A percentile compares a stretch with the other conserved stretches of the same genome.
Conservation (phyloP, 257 asterid genomes). For the Solanum microdontum region DNA sequence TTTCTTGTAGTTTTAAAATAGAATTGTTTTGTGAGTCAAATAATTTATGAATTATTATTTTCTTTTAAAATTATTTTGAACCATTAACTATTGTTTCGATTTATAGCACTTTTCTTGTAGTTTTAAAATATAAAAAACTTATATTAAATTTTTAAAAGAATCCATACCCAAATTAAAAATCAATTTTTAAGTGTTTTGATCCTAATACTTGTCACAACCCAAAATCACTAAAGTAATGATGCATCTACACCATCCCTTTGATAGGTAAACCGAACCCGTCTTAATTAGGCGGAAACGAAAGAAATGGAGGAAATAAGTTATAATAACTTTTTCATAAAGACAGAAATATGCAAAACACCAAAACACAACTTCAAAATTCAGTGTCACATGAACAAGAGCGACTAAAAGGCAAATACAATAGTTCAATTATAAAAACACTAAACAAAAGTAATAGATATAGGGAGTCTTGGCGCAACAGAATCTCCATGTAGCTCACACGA, state of each 20-base stretch:
- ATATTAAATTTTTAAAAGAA: too few species aligned
- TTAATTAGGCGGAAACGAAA: too few species aligned
- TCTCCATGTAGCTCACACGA: not conserved
- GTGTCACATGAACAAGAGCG: not conserved
- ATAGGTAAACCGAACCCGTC: not conserved
- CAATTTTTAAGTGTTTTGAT: too few species aligned
- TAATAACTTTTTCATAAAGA: not conserved
- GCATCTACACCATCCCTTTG: not conserved
- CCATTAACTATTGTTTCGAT: not conserved
- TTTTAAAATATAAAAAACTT: not conserved
- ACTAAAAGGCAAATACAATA: not conserved
- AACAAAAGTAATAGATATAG: not conserved
- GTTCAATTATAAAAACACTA: not conserved
- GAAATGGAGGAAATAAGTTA: too few species aligned
- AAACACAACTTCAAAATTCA: too few species aligned
- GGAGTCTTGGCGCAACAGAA: not conserved
- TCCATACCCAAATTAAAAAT: not conserved
- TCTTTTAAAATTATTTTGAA: too few species aligned
- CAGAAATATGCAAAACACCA: not conserved
- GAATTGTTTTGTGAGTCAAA: not conserved
- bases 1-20: not conserved
- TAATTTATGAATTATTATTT: too few species aligned
- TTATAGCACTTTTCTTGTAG: not conserved
- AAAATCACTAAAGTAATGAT: not conserved
- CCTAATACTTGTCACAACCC: not conserved